Percentiles rank a stretch among this genome's conserved stretches.
These are phyloP conservation scores for Camelina neglecta DNA, from an alignment of 345 rosid species.

Conservation along the genomic window DNA sequence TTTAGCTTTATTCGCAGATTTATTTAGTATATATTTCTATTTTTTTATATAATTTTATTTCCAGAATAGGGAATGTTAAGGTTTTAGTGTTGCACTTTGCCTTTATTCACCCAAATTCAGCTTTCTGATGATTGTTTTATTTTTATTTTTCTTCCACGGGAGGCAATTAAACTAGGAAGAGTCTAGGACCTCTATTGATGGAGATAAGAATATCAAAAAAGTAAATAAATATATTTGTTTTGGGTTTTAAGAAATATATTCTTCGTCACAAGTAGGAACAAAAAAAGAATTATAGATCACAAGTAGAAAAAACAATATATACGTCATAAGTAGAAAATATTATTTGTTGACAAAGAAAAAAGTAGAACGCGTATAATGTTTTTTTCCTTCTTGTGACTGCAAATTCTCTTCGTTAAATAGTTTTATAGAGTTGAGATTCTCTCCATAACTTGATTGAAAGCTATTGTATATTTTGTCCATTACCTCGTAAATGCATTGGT, in stretches of 20 bases:
- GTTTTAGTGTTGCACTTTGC: conserved; percentile 34
- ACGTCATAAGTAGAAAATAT: too few relatives aligned
- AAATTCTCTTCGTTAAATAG: conserved; percentile 8
- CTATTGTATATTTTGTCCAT: conserved; percentile 33
- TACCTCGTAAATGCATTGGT: conserved; percentile 28
- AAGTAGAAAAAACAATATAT: too few relatives aligned
- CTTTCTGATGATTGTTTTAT: conserved; percentile 22
- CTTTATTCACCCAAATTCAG: conserved; percentile 34
- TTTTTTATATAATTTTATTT: conserved; percentile 9
- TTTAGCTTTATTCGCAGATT: background rate
- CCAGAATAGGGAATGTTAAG: conserved; percentile 45
- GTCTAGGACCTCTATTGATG: conserved; percentile 13
- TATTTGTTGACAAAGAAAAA: background rate
- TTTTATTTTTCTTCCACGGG: conserved; percentile 27
- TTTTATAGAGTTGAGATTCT: conserved; percentile 37
- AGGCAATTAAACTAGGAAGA: conserved; percentile 20
- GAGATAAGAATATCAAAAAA: background rate
- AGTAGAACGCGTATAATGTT: too few relatives aligned
- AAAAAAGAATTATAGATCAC: too few relatives aligned
- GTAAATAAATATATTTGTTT: background rate
- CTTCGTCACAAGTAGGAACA: too few relatives aligned
- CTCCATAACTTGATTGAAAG: conserved; percentile 9
- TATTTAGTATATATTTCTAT: background rate
- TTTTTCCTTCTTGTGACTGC: background rate
- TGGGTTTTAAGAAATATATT: background rate